Evolutionary conservation across 148 eudicot species (phyloP), one percentile per base, ranked within the genome.

Genomic region (Salicornia ramosissima): DNA sequence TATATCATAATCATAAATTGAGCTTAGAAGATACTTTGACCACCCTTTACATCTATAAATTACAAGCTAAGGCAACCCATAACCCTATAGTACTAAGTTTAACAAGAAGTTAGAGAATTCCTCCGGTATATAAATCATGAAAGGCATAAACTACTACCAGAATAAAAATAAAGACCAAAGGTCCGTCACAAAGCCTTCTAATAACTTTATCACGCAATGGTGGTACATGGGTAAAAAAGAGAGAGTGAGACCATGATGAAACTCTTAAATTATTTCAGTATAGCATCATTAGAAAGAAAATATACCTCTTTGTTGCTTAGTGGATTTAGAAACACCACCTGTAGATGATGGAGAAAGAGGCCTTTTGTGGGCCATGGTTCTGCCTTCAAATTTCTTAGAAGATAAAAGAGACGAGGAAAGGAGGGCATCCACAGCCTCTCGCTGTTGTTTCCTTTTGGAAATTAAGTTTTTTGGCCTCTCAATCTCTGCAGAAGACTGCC

Each of bases 391-490:
- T 77, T 86, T 95, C 85, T 83, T 90, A 18, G 97, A 87, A 81
- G 99, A 86, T 78, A 89, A 81, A 68, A 91, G 91, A 75, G 97
- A 85, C 50, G 99, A 91, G 26, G 97, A 84, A 77, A 95, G 97
- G 69, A 95, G 93, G 74, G 91, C 99, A 59, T 95, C 91, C 65
- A 95, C 96, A 58, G 91, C 99, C 54, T 91, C 97, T 40, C 97
- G 86, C 67, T 87, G 97, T 78, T 86, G 90, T 80, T 89, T 95
- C 73, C 97, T 86, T 79, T 85, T 81, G 46, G 74, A 57, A 11
- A 80, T 82, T 25, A 81, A 47, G 73, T 81, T 82, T 49, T 76
- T 77, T 13, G 84, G 84, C 59, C 39, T 60, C 61, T 84, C 81
- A 73, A 73, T 68, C 29, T 73, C 72, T 76, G 73, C 60, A 57